phyloP scores from a whole-genome alignment of 257 asterid genomes.

The Agastache rugosa region DNA sequence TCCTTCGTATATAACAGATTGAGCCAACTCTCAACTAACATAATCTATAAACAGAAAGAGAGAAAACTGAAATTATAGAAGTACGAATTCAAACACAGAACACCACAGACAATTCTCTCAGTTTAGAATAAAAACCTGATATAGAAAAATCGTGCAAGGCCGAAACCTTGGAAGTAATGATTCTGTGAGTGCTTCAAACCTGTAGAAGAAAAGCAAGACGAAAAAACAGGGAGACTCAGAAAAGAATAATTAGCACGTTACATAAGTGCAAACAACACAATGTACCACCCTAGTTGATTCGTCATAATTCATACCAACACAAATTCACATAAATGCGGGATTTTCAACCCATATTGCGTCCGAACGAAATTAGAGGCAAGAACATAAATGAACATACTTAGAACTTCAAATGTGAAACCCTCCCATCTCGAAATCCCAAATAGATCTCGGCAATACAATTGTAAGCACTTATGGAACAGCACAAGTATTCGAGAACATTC shows the following conservation, averaged over 20 bases:
- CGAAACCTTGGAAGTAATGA: conserved; percentile 35
- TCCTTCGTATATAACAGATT: background rate
- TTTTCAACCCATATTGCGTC: no score
- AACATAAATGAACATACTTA: background rate
- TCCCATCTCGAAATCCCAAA: conserved; percentile 7
- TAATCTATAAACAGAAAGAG: background rate
- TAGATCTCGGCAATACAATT: conserved; percentile 16
- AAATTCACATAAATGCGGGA: background rate
- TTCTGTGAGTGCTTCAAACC: conserved; percentile 53
- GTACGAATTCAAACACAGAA: background rate
- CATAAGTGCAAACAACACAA: background rate
- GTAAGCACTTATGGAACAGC: background rate
- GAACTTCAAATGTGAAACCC: conserved; percentile 24
- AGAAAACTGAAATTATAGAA: background rate
- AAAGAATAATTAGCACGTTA: conserved; percentile 2
- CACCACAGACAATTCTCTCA: background rate
- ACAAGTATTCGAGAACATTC: conserved; percentile 2
- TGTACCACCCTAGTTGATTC: background rate
- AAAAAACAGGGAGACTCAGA: background rate
- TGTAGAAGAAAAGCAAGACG: conserved; percentile 36
- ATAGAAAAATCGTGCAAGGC: conserved; percentile 16
- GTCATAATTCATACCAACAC: background rate
- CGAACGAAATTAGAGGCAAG: background rate
- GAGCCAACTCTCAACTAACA: conserved; percentile 13
- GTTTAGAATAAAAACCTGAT: conserved; percentile 28